These are phyloP conservation scores for Lentinula detonsa DNA, from an alignment of 768 basidiomycete species.

Conservation along the genomic window DNA sequence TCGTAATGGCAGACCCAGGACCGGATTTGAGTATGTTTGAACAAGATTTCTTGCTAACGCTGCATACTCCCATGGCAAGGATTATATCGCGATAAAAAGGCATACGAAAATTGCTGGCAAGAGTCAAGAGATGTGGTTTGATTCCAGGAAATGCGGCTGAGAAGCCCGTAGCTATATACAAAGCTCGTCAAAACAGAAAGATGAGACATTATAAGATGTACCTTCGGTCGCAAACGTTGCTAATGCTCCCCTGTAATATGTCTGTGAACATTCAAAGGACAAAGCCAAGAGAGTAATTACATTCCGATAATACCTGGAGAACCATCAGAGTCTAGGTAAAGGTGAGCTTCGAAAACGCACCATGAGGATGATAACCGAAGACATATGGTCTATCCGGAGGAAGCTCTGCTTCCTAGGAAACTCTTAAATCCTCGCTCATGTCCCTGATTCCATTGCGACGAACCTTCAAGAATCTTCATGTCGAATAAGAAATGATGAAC, in stretches of 20 bases:
- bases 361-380: conserved; percentile 98
- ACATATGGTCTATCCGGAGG: conserved; percentile 91
- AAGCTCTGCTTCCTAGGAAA: conserved; percentile 73
- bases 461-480: conserved; percentile 37
- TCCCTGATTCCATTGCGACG: not conserved
- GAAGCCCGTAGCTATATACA: conserved; percentile 76
- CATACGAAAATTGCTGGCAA: conserved; percentile 83
- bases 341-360: conserved; percentile 30
- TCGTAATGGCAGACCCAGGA: conserved; percentile 71
- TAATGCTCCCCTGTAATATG: conserved; percentile 68
- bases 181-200: conserved; percentile 3
- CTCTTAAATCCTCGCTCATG: not conserved
- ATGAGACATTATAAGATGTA: conserved; percentile 16
- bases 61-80: conserved; percentile 82
- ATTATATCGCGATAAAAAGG: conserved; percentile 93
- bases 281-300: conserved; percentile 39
- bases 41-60: conserved; percentile 87
- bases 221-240: conserved; percentile 97
- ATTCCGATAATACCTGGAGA: conserved; percentile 90
- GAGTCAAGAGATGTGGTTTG: conserved; percentile 86
- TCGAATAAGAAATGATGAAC: not conserved
- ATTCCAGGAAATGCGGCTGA: conserved; percentile 88
- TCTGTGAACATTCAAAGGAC: not conserved
- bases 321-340: not conserved
- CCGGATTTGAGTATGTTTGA: conserved; percentile 75